Conservation (phyloP, 441 rosid genomes). For the Hypseocharis bilobata region DNA sequence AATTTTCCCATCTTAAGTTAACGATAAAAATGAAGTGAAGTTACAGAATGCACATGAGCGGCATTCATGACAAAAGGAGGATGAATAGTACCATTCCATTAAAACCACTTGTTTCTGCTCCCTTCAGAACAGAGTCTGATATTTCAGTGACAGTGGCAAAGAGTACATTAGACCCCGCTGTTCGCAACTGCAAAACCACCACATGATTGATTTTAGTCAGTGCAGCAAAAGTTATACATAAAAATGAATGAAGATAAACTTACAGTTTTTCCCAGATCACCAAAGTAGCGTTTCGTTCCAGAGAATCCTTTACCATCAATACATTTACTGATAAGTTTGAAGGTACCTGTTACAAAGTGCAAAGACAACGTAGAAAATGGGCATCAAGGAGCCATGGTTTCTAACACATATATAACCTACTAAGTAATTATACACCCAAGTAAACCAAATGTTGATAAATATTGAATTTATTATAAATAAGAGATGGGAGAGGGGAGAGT, state of each 20-base stretch:
- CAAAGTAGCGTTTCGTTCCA: constrained; percentile 87
- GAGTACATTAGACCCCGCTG: constrained; percentile 80
- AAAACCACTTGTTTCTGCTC: constrained; percentile 89
- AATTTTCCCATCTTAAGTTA: constrained; percentile 2
- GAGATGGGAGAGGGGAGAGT: not conserved
- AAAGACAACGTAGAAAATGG: not conserved
- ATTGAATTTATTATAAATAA: not conserved
- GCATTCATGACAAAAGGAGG: constrained; percentile 11
- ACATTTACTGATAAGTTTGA: constrained; percentile 72
- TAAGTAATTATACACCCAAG: not conserved
- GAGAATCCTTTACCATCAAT: constrained; percentile 64
- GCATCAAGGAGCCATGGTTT: not conserved
- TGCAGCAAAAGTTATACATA: constrained; percentile 14
- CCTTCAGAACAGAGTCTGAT: constrained; percentile 77
- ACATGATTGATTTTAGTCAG: constrained; percentile 19
- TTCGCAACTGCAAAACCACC: constrained; percentile 52
- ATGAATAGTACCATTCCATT: constrained; percentile 70
- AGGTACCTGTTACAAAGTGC: constrained; percentile 46
- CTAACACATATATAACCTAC: not conserved
- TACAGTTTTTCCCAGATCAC: constrained; percentile 88
- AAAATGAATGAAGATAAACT: constrained; percentile 24
- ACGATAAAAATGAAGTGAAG: not conserved
- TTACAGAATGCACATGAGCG: constrained; percentile 1
- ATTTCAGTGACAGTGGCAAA: constrained; percentile 83
- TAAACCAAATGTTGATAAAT: not conserved